Percentiles rank a stretch among this genome's conserved stretches.
These are phyloP conservation scores for Cutaneotrichosporon dermatis DNA, from an alignment of 1,284 basidiomycete species.

Conservation along the genomic window DNA sequence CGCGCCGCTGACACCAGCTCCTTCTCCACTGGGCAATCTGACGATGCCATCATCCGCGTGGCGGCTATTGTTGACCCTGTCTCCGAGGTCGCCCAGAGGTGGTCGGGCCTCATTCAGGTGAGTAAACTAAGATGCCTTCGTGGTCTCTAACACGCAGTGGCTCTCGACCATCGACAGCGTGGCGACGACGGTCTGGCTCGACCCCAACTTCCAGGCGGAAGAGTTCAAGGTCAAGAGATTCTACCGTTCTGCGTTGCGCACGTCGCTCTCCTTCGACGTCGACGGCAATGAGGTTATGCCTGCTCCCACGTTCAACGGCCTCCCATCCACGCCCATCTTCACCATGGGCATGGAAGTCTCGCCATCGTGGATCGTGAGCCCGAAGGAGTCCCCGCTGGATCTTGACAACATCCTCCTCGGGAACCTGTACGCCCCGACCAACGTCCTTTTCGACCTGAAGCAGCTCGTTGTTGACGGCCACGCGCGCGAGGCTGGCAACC, in stretches of 20 bases:
- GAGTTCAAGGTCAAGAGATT: constrained; percentile 94
- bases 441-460: constrained; percentile 83
- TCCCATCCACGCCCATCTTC: constrained; percentile 66
- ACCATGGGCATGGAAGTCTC: constrained; percentile 88
- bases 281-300: constrained; percentile 55
- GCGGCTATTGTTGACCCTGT: constrained; percentile 78
- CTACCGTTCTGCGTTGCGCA: constrained; percentile 72
- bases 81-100: constrained; percentile 76
- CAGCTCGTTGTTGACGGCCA: constrained; percentile 92
- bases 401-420: constrained; percentile 90
- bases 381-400: constrained; percentile 81
- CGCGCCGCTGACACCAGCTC: constrained; percentile 50
- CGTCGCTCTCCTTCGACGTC: constrained; percentile 62
- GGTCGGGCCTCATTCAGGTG: constrained; percentile 72
- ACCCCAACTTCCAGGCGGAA: constrained; percentile 58
- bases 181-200: constrained; percentile 69
- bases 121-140: constrained; percentile 15
- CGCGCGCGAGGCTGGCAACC: constrained; percentile 65
- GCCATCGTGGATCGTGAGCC: constrained; percentile 85
- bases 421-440: constrained; percentile 54
- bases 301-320: constrained; percentile 47
- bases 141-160: constrained; percentile 36
- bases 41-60: constrained; percentile 66
- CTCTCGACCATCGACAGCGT: constrained; percentile 52
- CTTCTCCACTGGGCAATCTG: constrained; percentile 64